These are phyloP conservation scores for Hypomyces rosellus DNA, from an alignment of 2,329 filamentous ascomycete genomes.

Conservation along the genomic window DNA sequence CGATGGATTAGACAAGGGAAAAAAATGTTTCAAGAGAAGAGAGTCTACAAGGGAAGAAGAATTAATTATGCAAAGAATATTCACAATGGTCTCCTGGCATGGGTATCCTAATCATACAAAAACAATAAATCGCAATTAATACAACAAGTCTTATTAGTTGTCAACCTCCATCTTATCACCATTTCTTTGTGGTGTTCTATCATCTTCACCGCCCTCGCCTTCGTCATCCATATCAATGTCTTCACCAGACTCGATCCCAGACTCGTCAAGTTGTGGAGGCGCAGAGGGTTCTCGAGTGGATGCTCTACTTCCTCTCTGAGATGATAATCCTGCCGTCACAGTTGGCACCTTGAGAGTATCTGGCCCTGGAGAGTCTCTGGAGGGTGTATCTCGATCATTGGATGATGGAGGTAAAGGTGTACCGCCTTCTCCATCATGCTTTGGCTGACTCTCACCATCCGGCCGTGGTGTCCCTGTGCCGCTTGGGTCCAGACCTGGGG, in stretches of 20 bases:
- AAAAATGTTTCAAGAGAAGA: too few species aligned
- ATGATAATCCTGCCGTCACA: constrained; percentile 15
- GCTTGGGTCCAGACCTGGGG: constrained; percentile 44
- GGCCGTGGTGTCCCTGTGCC: constrained; percentile 46
- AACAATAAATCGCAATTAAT: constrained; percentile 8
- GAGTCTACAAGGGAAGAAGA: background rate
- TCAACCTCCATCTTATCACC: constrained; percentile 63
- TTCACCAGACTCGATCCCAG: constrained; percentile 39
- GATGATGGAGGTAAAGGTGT: constrained; percentile 22
- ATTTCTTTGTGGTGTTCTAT: constrained; percentile 33
- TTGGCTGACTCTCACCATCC: constrained; percentile 33
- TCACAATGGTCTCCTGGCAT: background rate
- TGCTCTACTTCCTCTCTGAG: constrained; percentile 21
- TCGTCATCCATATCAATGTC: constrained; percentile 56
- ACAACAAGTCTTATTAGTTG: constrained; percentile 22
- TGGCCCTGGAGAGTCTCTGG: constrained; percentile 22
- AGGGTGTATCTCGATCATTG: constrained; percentile 28
- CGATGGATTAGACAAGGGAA: background rate
- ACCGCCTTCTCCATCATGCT: constrained; percentile 20
- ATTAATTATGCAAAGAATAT: background rate
- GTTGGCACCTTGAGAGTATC: constrained; percentile 21
- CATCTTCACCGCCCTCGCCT: constrained; percentile 25
- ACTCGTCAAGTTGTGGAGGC: constrained; percentile 21
- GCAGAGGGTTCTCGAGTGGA: constrained; percentile 22
- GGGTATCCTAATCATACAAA: constrained; percentile 17